Evolutionary conservation across 352 stramenopile genomes (phyloP), one percentile per base, ranked within the genome.

Genomic region (Bremia lactucae): DNA sequence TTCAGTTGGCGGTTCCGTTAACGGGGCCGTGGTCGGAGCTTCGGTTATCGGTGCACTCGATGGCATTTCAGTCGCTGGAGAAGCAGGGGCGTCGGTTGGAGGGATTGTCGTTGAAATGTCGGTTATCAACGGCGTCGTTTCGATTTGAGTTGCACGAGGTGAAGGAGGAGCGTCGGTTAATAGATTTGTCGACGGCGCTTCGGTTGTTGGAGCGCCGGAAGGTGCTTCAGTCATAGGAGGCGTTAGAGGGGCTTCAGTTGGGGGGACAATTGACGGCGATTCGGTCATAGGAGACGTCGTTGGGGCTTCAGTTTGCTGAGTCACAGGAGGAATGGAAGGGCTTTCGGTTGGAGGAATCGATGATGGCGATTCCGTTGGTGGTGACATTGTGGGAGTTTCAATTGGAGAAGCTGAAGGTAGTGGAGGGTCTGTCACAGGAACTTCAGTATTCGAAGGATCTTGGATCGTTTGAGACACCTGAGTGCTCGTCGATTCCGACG

Each of bases 291-390:
- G 46, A 14, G 46, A 13, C 14, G 3, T 26, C 0, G 38, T 49
- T 8, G 46, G 37, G 0, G 37, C 23, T 19, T 42, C 23, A 2
- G 46, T 54, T n/a, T n/a, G n/a, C n/a, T n/a, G n/a, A n/a, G n/a
- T n/a, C n/a, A n/a, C n/a, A n/a, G n/a, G n/a, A n/a, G n/a, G n/a
- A n/a, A n/a, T n/a, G n/a, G n/a, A n/a, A n/a, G n/a, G n/a, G n/a
- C n/a, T n/a, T n/a, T n/a, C n/a, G n/a, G n/a, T n/a, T n/a, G n/a
- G n/a, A n/a, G n/a, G n/a, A n/a, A n/a, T n/a, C n/a, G n/a, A n/a
- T n/a, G n/a, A n/a, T n/a, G 4, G 40, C 16, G 31, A 7, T 7
- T 25, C 1, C n/a, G 43, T 50, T 2, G 24, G 24, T 11, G 13
- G 7, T 13, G 24, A 7, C 1, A 29, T 29, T 29, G 24, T 29